These are phyloP conservation scores for Cercospora beticola DNA, from an alignment of 2,329 filamentous ascomycete species.

Conservation along the genomic window DNA sequence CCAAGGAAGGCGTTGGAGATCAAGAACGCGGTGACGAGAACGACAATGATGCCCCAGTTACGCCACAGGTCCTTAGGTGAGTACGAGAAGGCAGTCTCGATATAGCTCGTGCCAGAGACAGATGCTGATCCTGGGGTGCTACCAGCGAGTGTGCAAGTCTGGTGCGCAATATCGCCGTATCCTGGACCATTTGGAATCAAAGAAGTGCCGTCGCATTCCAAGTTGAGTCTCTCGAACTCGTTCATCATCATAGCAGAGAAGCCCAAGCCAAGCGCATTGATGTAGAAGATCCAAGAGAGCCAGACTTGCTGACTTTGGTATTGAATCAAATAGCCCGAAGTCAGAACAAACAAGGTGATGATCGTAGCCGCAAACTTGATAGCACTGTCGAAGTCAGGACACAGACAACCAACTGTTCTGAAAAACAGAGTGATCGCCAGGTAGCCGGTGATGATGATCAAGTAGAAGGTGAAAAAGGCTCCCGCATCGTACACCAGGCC, in stretches of 20 bases:
- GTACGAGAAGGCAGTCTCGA: conserved; percentile 68
- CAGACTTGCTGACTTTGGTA: conserved; percentile 72
- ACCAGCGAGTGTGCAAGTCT: conserved; percentile 78
- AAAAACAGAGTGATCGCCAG: conserved; percentile 73
- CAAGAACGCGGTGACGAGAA: conserved; percentile 73
- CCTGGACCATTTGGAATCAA: conserved; percentile 69
- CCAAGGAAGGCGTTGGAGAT: conserved; percentile 73
- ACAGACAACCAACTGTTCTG: conserved; percentile 70
- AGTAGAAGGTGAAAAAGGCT: conserved; percentile 74
- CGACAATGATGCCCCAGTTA: conserved; percentile 78
- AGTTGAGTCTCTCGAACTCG: conserved; percentile 69
- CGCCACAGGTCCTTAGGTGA: conserved; percentile 69
- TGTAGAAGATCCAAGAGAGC: conserved; percentile 75
- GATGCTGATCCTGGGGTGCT: conserved; percentile 62
- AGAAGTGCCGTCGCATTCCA: conserved; percentile 67
- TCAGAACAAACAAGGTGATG: conserved; percentile 79
- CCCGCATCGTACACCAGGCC: conserved; percentile 67
- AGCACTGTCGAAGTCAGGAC: conserved; percentile 80
- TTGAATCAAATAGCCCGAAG: conserved; percentile 80
- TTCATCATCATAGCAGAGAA: conserved; percentile 84
- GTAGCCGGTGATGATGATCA: conserved; percentile 45
- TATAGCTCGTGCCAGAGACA: conserved; percentile 68
- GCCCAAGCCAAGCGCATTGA: conserved; percentile 71
- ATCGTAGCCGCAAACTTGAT: conserved; percentile 76
- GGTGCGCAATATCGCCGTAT: conserved; percentile 70